Base-by-base conservation (phyloP, 1,284 basidiomycete genomes). In the Fereydounia khargensis region DNA sequence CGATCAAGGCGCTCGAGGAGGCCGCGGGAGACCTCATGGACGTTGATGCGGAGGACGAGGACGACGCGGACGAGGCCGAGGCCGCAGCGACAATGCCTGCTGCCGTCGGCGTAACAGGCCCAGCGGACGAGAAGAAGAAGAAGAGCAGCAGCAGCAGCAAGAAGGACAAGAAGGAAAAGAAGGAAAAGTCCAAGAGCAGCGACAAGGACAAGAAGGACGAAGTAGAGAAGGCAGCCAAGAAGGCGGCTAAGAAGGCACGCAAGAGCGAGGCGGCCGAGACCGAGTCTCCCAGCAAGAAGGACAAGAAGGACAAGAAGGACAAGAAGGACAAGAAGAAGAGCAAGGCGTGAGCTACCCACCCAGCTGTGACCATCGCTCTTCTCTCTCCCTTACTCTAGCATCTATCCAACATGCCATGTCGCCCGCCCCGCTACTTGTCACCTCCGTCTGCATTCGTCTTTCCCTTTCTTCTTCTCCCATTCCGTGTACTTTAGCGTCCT, bases 1-100 rank as follows among this genome's bases (percentile, higher is more conserved):
- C 92, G 7, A 77, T 95, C 57, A 84, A 87, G 31, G 83, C 84
- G 41, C 85, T 95, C 39, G 85, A 84, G 30, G 74, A 86, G 32
- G 87, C 86, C 17, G 82, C 81, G 0, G 84, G 85, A 10, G 85
- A 85, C 18, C 37, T 82, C 82, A 84, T 85, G 9, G 85, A 85
- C 6, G 85, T 84, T 13, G 83, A 84, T 11, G 83, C 82, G 57
- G 81, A 81, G 42, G 81, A 78, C 39, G 65, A 57, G 22, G 81
- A 78, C 14, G 72, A 78, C 33, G 81, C 81, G 69, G 82, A 83
- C 40, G 82, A 82, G 34, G 80, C 79, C 31, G 78, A 79, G 65
- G 80, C 80, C 24, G 83, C 85, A 59, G 78, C 78, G 1, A 79
- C 77, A 47, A 79, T 79, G 20, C 74, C 86, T 35, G 57, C 44